Conservation (phyloP, 768 basidiomycete genomes). For the Russula vinacea region DNA sequence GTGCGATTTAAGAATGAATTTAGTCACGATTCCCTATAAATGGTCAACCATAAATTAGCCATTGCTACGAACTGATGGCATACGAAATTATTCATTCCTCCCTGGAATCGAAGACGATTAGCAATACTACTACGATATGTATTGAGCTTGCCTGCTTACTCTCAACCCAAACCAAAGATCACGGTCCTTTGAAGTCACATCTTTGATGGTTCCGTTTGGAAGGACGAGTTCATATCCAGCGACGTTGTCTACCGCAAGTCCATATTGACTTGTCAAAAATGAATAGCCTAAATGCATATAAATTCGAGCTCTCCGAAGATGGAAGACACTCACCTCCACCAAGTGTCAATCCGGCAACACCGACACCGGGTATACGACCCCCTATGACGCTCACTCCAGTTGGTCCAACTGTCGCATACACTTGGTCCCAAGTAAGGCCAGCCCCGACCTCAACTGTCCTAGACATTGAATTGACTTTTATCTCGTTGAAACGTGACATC, state of each 20-base stretch:
- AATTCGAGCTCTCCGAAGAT: too few species aligned
- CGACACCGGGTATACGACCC: too few species aligned
- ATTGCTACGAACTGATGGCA: background rate
- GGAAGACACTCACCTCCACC: background rate
- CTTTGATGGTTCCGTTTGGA: conserved; percentile 31
- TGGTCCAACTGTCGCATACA: too few species aligned
- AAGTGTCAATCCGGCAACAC: too few species aligned
- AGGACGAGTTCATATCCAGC: conserved; percentile 32
- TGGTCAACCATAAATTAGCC: background rate
- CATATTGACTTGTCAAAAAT: too few species aligned
- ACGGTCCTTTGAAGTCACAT: background rate
- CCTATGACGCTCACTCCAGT: too few species aligned
- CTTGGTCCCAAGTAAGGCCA: too few species aligned
- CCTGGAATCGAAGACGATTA: background rate
- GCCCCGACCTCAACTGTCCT: too few species aligned
- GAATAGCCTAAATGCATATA: too few species aligned
- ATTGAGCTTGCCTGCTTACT: background rate
- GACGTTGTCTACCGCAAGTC: too few species aligned
- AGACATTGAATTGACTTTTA: too few species aligned
- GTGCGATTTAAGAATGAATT: conserved; percentile 29
- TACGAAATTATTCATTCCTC: conserved; percentile 26
- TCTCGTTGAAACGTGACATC: too few species aligned
- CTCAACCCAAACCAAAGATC: conserved; percentile 18
- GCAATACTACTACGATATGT: background rate
- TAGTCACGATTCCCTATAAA: conserved; percentile 19